Percentiles rank a stretch among this genome's conserved stretches.
Evolutionary conservation across 306 rosid genomes (phyloP).

Genomic region (Cucurbita maxima): DNA sequence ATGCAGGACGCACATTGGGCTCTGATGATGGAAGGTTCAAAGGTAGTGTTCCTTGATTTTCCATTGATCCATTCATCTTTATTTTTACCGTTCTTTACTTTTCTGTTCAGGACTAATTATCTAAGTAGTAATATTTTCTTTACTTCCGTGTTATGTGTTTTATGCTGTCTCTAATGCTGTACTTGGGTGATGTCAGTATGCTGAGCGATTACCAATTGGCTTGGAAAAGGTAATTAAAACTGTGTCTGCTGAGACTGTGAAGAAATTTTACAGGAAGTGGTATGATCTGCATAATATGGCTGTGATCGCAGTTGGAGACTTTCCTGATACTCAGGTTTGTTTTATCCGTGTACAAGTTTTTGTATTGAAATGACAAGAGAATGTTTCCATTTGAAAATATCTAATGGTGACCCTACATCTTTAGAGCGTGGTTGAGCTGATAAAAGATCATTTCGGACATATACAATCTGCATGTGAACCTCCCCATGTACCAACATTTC

Average conservation of each 20-base stretch:
- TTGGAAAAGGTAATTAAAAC: conserved; percentile 74
- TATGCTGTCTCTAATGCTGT: neutral
- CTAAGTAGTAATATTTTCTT: neutral
- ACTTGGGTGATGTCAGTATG: conserved; percentile 53
- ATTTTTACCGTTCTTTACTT: neutral
- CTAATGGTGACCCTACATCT: neutral
- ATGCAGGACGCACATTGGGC: conserved; percentile 91
- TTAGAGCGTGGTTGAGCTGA: conserved; percentile 72
- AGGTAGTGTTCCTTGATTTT: conserved; percentile 27
- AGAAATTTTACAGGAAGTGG: conserved; percentile 71
- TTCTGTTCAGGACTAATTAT: neutral
- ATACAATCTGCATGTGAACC: conserved; percentile 54
- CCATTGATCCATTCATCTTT: neutral
- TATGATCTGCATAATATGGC: conserved; percentile 90
- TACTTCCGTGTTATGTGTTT: neutral
- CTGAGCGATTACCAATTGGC: conserved; percentile 88
- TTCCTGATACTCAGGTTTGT: conserved; percentile 71
- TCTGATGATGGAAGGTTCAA: conserved; percentile 82
- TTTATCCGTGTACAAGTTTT: conserved; percentile 13
- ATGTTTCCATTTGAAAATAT: conserved; percentile 9
- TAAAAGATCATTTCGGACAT: conserved; percentile 65
- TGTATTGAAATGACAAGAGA: conserved; percentile 4
- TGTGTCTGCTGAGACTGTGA: conserved; percentile 72
- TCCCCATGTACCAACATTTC: conserved; percentile 47
- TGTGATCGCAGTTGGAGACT: conserved; percentile 92